Conservation (phyloP, 2,329 filamentous ascomycete species). For the Microascus cirrosus region DNA sequence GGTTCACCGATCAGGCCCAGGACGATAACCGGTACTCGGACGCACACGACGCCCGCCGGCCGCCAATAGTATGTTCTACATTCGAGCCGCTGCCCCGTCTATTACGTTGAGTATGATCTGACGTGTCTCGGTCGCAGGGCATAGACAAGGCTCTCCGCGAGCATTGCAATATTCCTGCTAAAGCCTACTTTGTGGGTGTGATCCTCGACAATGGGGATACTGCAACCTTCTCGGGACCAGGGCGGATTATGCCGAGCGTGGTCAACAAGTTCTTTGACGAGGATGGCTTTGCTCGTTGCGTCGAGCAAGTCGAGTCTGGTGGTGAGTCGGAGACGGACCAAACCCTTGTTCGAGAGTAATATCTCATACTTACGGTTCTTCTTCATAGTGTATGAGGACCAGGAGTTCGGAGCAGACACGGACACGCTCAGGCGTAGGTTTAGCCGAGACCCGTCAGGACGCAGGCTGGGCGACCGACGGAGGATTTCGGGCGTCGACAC, state of each 20-base stretch:
- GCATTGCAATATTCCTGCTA: constrained; percentile 38
- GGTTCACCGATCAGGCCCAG: not conserved
- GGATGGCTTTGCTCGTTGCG: constrained; percentile 21
- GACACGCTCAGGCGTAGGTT: not conserved
- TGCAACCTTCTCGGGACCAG: constrained; percentile 33
- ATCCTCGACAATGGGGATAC: constrained; percentile 34
- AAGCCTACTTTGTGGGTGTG: constrained; percentile 40
- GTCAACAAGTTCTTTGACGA: constrained; percentile 34
- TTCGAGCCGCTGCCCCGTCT: not conserved
- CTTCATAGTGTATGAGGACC: not conserved
- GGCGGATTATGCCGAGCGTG: constrained; percentile 23
- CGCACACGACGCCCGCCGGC: constrained; percentile 1
- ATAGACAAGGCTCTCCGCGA: constrained; percentile 40
- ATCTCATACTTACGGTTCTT: not conserved
- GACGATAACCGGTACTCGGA: constrained; percentile 1
- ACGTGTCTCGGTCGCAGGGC: constrained; percentile 20
- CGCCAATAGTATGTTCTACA: constrained; percentile 1
- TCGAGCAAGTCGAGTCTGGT: not conserved
- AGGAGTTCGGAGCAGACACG: not conserved
- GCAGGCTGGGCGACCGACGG: not conserved
- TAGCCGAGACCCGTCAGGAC: not conserved
- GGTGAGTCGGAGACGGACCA: not conserved
- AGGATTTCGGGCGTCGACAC: not conserved
- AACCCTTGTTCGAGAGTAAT: not conserved
- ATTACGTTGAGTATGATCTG: not conserved